Base-by-base conservation (phyloP, 2,329 filamentous ascomycete genomes). In the Epichloe coenophiala region DNA sequence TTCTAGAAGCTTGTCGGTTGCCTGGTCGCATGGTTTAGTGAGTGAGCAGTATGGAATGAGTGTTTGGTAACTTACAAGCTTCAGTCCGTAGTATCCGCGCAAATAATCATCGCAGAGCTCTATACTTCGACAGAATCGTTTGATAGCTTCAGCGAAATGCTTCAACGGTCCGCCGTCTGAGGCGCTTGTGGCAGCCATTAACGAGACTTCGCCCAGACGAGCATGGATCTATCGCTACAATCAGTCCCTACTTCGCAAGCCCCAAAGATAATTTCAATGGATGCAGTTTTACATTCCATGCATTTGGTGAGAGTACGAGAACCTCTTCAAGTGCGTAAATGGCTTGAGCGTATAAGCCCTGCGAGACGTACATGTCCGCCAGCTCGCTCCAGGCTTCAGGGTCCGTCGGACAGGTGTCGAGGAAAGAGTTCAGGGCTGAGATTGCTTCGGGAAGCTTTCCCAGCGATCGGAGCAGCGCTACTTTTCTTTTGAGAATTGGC, bases 101-200 rank as follows among this genome's bases (percentile, higher is more conserved):
- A 97, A 68, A 64, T 96, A 97, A 63, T 89, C 83, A 59, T 96
- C 87, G 62, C 93, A 97, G 48, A 98, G 77, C 69, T 98, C 93
- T 56, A 97, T 80, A 61, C 89, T 93, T 59, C 93, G 80, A 63
- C 85, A 87, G 68, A 95, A 97, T 56, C 90, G 81, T 63, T 88
- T 86, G 49, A 95, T 67, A 5, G 88, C 83, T 62, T 90, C 86
- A 42, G 77, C 73, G 50, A 93, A 70, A 59, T 79, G 71, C 63
- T 75, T 76, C 42, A 72, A 66, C 3, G 69, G 61, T 31, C 69
- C 65, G 4, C 62, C 65, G 7, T 71, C 69, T 13, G 57, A 58
- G 31, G 65, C 67, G 48, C 71, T 67, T 43, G 71, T 73, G 31
- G 76, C 74, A 36, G 82, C 80, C 69, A 94, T 81, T 63, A 88